Evolutionary conservation across 2,329 filamentous ascomycete species (phyloP).

Genomic region (Xylariomycetidae sp.): DNA sequence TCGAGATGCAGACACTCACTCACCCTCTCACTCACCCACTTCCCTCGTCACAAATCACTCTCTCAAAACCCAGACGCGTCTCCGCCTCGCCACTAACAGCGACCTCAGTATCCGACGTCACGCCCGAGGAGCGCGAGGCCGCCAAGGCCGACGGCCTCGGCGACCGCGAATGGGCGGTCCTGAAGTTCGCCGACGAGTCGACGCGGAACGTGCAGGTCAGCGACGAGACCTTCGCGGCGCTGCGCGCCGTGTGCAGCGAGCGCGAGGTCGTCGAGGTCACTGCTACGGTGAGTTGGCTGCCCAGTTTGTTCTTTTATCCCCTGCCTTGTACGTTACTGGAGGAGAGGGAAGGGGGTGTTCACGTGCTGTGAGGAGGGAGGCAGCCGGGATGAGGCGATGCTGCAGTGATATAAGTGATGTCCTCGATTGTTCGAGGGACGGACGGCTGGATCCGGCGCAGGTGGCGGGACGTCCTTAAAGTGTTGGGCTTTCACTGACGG

Average conservation of each 20-base stretch:
- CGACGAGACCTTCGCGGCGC: slow-evolving; percentile 58
- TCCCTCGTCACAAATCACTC: too few relatives aligned
- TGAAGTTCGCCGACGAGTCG: slow-evolving; percentile 78
- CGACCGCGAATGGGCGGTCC: slow-evolving; percentile 59
- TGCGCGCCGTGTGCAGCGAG: slow-evolving; percentile 59
- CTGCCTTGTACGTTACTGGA: background rate
- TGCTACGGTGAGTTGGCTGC: slow-evolving; percentile 50
- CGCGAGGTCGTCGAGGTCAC: slow-evolving; percentile 76
- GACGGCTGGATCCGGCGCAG: too few relatives aligned
- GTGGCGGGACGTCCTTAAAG: too few relatives aligned
- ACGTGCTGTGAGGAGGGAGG: background rate
- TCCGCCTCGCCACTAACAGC: too few relatives aligned
- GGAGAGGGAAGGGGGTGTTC: background rate
- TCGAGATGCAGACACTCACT: too few relatives aligned
- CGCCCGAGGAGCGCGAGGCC: too few relatives aligned
- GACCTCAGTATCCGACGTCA: too few relatives aligned
- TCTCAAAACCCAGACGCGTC: too few relatives aligned
- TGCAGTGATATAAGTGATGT: too few relatives aligned
- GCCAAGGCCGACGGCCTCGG: slow-evolving; percentile 34
- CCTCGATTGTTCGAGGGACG: too few relatives aligned
- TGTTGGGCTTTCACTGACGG: background rate
- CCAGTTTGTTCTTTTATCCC: background rate
- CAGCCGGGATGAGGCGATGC: background rate
- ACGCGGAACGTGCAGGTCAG: slow-evolving; percentile 65
- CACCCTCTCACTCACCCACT: too few relatives aligned